These are phyloP conservation scores for Arthromyces matolae DNA, from an alignment of 768 basidiomycete species.

Conservation along the genomic window DNA sequence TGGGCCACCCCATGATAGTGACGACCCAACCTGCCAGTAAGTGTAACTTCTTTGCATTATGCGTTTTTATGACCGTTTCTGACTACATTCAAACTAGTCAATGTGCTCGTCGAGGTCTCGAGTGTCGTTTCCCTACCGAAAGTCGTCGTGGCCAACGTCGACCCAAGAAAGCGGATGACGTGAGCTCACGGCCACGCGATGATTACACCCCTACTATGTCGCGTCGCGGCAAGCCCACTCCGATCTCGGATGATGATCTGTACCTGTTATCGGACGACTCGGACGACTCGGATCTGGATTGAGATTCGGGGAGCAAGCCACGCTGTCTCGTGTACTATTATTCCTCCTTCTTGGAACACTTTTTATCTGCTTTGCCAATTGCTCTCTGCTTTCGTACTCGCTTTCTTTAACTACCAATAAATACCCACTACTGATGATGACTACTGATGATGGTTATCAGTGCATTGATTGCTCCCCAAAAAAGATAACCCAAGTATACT, in stretches of 20 bases:
- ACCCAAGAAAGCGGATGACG: neutral
- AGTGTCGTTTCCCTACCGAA: slow-evolving; percentile 11
- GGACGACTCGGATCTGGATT: slow-evolving; percentile 1
- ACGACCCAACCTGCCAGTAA: slow-evolving; percentile 48
- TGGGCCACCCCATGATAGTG: slow-evolving; percentile 35
- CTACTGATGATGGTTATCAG: no score
- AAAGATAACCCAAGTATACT: no score
- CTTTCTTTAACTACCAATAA: neutral
- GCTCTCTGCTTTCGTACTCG: neutral
- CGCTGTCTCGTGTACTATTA: neutral
- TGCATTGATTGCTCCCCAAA: no score
- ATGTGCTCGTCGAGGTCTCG: slow-evolving; percentile 10
- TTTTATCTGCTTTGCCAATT: neutral
- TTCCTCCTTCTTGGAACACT: neutral
- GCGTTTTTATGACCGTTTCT: neutral
- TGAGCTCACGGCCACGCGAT: neutral
- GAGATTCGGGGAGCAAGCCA: neutral
- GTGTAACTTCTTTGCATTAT: slow-evolving; percentile 19
- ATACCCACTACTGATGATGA: no score
- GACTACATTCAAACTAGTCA: slow-evolving; percentile 1
- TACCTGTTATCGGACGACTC: neutral
- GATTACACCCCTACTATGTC: neutral
- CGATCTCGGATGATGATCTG: neutral
- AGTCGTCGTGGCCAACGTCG: slow-evolving; percentile 14
- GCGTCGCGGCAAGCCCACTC: neutral